phyloP scores from a whole-genome alignment of 352 stramenopile genomes.

The Globisporangium nunn region DNA sequence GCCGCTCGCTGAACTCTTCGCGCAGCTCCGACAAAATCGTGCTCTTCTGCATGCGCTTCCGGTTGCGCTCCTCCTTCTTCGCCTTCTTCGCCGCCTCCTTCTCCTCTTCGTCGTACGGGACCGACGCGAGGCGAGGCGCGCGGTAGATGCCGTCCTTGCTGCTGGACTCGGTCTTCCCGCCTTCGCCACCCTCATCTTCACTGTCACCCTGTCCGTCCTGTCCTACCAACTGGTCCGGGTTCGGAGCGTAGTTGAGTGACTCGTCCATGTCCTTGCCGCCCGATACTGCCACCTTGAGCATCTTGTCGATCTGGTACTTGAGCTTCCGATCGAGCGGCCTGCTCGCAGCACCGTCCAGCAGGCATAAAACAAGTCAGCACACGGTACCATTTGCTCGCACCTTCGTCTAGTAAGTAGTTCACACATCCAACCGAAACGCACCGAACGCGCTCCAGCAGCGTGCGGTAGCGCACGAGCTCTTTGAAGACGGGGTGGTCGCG shows the following conservation, averaged over 20 bases:
- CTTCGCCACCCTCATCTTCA: constrained; percentile 32
- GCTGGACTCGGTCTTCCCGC: constrained; percentile 8
- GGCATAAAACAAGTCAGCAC: not conserved
- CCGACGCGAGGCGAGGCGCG: constrained; percentile 62
- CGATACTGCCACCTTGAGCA: constrained; percentile 82
- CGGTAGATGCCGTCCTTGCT: constrained; percentile 70
- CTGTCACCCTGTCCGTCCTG: constrained; percentile 42
- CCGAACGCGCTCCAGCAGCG: constrained; percentile 78
- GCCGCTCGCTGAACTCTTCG: constrained; percentile 82
- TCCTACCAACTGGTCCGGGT: constrained; percentile 58
- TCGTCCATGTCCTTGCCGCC: constrained; percentile 67
- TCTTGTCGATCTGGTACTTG: constrained; percentile 89
- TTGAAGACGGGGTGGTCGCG: constrained; percentile 80
- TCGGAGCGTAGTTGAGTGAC: constrained; percentile 74
- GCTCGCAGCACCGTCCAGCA: not conserved
- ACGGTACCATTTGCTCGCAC: not conserved
- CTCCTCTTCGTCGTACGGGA: constrained; percentile 84
- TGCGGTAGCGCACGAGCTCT: constrained; percentile 79
- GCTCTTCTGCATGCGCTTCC: constrained; percentile 79
- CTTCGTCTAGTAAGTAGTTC: not conserved
- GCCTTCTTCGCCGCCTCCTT: constrained; percentile 69
- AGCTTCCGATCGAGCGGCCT: constrained; percentile 81
- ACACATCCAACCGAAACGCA: constrained; percentile 6
- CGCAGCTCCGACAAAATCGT: constrained; percentile 78
- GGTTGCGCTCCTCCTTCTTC: constrained; percentile 73